Conservation (phyloP, 306 rosid genomes). For the Vigna hirtella region DNA sequence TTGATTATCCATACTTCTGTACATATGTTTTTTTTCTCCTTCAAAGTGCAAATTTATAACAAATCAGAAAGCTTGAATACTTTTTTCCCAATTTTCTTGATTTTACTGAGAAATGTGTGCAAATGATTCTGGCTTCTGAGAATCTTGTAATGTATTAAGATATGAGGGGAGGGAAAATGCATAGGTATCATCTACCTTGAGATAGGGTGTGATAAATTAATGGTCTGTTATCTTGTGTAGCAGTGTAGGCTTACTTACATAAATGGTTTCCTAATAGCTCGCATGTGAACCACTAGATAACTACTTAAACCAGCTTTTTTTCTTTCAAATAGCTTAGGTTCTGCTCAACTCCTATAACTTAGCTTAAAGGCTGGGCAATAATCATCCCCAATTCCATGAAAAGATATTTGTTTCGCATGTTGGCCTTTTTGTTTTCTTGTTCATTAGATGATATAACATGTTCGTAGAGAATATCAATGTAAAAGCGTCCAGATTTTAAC, state of each 20-base stretch:
- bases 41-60: constrained; percentile 7
- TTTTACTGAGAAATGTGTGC: background rate
- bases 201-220: background rate
- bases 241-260: background rate
- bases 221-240: background rate
- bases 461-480: constrained; percentile 22
- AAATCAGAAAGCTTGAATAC: background rate
- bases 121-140: constrained; percentile 14
- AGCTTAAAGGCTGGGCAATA: constrained; percentile 1
- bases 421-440: constrained; percentile 24
- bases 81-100: background rate
- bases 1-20: constrained; percentile 15
- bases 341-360: constrained; percentile 24
- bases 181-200: background rate
- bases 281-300: constrained; percentile 30
- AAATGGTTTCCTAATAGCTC: constrained; percentile 3
- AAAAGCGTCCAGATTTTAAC: constrained; percentile 34
- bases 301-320: background rate
- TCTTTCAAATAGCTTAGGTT: background rate
- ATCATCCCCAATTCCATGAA: constrained; percentile 14
- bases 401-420: constrained; percentile 3
- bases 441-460: constrained; percentile 32
- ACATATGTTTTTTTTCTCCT: background rate
- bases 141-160: background rate
- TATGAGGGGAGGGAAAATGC: constrained; percentile 17